A percentile compares a stretch with the other conserved stretches of the same genome.
phyloP scores from a whole-genome alignment of 179 eudicot species.

The Sideroxylon spinosum region DNA sequence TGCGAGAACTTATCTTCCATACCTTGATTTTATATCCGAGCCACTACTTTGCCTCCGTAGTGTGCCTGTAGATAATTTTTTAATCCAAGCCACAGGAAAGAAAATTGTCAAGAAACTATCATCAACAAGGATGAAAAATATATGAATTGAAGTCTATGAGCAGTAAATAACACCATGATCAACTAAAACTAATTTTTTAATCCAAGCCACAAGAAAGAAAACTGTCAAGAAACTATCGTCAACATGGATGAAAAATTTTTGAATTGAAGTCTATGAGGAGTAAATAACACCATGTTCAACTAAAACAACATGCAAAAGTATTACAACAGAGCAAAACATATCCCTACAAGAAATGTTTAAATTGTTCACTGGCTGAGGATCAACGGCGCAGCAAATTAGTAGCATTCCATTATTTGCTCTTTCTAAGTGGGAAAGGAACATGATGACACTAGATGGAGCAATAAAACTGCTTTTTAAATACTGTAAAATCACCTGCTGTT shows the following conservation, averaged over 20 bases:
- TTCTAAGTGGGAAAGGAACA: neutral
- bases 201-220: conserved; percentile 1
- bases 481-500: neutral
- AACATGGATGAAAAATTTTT: neutral
- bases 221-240: neutral
- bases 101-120: conserved; percentile 5
- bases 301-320: neutral
- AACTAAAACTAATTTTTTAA: neutral
- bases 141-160: neutral
- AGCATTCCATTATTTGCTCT: neutral
- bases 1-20: conserved; percentile 19
- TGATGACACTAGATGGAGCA: neutral
- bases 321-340: neutral
- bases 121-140: neutral
- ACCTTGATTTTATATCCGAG: conserved; percentile 55
- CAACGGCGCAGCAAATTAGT: neutral
- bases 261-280: neutral
- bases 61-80: conserved; percentile 36
- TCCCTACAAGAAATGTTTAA: conserved; percentile 1
- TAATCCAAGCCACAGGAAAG: neutral
- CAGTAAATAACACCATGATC: neutral
- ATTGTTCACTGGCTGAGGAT: neutral
- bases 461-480: neutral
- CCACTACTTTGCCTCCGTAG: conserved; percentile 53
- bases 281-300: neutral